Conservation (phyloP, 2,329 filamentous ascomycete species). For the Aspergillaceae sp. region DNA sequence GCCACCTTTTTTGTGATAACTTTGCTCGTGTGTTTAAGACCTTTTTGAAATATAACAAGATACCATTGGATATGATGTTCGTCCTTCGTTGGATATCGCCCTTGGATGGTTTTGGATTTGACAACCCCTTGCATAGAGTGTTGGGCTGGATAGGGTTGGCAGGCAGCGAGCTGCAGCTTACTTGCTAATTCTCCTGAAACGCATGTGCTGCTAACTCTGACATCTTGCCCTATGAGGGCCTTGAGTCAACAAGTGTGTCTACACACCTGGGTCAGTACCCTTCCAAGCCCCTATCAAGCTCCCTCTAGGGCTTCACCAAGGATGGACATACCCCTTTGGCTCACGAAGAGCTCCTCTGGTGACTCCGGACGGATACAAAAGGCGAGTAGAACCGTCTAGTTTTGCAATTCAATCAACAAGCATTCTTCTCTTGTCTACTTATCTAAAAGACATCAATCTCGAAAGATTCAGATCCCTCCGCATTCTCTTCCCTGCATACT, state of each 20-base stretch:
- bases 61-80: not conserved
- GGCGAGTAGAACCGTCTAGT: not conserved
- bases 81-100: constrained; percentile 1
- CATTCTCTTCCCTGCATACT: no score
- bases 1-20: not conserved
- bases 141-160: no score
- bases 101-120: constrained; percentile 1
- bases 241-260: no score
- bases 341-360: not conserved
- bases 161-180: no score
- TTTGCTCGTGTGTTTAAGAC: constrained; percentile 6
- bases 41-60: not conserved
- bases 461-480: no score
- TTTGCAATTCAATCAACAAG: not conserved
- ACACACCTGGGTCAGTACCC: not conserved
- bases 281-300: not conserved
- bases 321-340: not conserved
- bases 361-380: not conserved
- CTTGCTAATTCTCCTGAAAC: not conserved
- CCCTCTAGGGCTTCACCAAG: not conserved
- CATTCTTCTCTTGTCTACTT: not conserved
- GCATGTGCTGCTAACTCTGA: not conserved
- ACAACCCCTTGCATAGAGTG: constrained; percentile 11
- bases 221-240: not conserved
- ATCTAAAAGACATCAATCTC: not conserved